A percentile compares a stretch with the other conserved stretches of the same genome.
Evolutionary conservation across 345 rosid genomes (phyloP).

Genomic region (Ceriops decandra): DNA sequence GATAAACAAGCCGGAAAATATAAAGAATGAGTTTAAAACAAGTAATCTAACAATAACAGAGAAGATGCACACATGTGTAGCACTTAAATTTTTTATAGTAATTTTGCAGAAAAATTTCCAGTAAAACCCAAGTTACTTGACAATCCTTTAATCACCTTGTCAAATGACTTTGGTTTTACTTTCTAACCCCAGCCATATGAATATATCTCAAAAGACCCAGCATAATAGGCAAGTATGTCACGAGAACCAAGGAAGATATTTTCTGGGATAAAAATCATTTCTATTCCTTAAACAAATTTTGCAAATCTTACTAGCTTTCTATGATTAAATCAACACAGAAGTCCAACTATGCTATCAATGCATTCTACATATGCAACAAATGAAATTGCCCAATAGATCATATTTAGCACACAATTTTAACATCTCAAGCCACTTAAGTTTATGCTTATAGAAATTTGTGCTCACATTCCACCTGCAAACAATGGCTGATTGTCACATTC

Average conservation of each 20-base stretch:
- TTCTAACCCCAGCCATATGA: neutral
- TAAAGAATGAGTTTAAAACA: neutral
- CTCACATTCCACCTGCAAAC: no score
- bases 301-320: neutral
- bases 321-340: neutral
- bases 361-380: no score
- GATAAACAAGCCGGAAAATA: neutral
- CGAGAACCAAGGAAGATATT: no score
- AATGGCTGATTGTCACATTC: no score
- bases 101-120: no score
- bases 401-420: neutral
- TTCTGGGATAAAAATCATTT: neutral
- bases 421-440: neutral
- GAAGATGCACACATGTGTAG: no score
- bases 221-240: no score
- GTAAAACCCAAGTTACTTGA: neutral
- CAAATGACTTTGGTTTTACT: neutral
- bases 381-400: no score
- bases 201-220: no score
- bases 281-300: neutral
- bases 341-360: neutral
- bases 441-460: no score
- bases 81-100: no score
- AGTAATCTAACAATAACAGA: no score
- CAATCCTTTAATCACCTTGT: neutral